These are phyloP conservation scores for Cylindrodendrum hubeiense DNA, from an alignment of 2,329 filamentous ascomycete species.

Conservation along the genomic window DNA sequence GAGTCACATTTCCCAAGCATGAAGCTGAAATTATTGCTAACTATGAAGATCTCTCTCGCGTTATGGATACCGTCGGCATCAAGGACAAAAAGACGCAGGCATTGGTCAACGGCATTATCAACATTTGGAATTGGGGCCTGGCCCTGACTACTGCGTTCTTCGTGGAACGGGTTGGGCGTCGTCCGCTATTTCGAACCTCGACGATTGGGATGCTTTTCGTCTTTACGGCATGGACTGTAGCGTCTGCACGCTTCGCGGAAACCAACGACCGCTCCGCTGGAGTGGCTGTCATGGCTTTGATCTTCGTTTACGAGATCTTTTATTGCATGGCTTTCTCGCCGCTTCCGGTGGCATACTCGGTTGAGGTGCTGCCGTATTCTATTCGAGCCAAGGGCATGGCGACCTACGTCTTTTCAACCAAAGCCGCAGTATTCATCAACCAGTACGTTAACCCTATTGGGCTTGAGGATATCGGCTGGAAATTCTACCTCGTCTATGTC, in stretches of 20 bases:
- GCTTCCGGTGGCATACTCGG: conserved; percentile 61
- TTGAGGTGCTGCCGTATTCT: conserved; percentile 66
- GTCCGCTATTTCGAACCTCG: conserved; percentile 49
- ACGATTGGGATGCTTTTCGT: conserved; percentile 45
- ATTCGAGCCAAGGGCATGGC: conserved; percentile 64
- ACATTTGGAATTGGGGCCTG: conserved; percentile 45
- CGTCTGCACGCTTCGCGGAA: conserved; percentile 48
- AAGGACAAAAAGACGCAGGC: conserved; percentile 43
- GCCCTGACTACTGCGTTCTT: conserved; percentile 44
- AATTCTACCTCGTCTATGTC: conserved; percentile 70
- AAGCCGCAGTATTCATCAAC: conserved; percentile 47
- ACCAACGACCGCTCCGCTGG: conserved; percentile 46
- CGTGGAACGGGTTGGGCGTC: conserved; percentile 45
- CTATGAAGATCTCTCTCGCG: conserved; percentile 42
- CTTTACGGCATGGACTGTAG: conserved; percentile 52
- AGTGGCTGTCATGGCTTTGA: conserved; percentile 49
- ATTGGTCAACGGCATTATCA: conserved; percentile 45
- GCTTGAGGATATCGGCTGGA: conserved; percentile 62
- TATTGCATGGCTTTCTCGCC: conserved; percentile 69
- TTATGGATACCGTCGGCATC: conserved; percentile 36
- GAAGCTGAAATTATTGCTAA: too few relatives aligned
- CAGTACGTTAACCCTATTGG: conserved; percentile 64
- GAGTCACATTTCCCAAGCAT: conserved; percentile 39
- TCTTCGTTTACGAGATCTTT: conserved; percentile 55
- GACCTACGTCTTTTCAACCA: conserved; percentile 44